These are phyloP conservation scores for Beauveria australis DNA, from an alignment of 2,329 filamentous ascomycete species.

Conservation along the genomic window DNA sequence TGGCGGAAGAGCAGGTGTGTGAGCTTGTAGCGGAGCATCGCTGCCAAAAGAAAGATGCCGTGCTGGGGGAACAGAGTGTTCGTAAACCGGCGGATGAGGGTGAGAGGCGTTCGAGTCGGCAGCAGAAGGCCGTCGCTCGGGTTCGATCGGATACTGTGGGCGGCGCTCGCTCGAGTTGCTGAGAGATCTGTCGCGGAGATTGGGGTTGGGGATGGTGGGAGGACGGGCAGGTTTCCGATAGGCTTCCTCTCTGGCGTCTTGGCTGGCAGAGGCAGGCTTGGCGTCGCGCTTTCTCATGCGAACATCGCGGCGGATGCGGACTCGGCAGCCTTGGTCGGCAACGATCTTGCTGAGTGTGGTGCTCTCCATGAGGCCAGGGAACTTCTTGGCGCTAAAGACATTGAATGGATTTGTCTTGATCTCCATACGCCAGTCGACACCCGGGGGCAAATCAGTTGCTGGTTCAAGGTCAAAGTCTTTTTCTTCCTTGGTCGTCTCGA, in stretches of 20 bases:
- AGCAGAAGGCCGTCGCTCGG: constrained; percentile 39
- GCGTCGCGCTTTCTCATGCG: constrained; percentile 79
- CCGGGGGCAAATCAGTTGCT: constrained; percentile 37
- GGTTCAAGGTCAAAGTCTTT: constrained; percentile 62
- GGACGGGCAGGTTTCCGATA: constrained; percentile 30
- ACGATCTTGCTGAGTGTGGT: constrained; percentile 83
- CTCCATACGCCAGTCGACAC: constrained; percentile 78
- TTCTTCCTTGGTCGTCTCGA: constrained; percentile 83
- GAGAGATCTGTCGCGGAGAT: constrained; percentile 46
- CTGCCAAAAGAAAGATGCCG: constrained; percentile 29
- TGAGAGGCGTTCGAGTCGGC: constrained; percentile 38
- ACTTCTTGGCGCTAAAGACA: constrained; percentile 97
- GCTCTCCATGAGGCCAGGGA: constrained; percentile 86
- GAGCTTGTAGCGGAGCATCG: constrained; percentile 18
- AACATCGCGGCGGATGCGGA: constrained; percentile 89
- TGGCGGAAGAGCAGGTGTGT: constrained; percentile 13
- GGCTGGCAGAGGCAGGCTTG: constrained; percentile 48
- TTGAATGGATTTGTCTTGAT: constrained; percentile 81
- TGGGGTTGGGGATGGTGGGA: constrained; percentile 18
- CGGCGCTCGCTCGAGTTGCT: constrained; percentile 50
- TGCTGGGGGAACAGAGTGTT: constrained; percentile 19
- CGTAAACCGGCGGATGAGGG: constrained; percentile 29
- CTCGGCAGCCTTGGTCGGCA: constrained; percentile 92
- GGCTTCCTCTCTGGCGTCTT: constrained; percentile 58
- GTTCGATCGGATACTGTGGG: constrained; percentile 31